These are phyloP conservation scores for Calonectria multiphialidica DNA, from an alignment of 2,329 filamentous ascomycete genomes.

Conservation along the genomic window DNA sequence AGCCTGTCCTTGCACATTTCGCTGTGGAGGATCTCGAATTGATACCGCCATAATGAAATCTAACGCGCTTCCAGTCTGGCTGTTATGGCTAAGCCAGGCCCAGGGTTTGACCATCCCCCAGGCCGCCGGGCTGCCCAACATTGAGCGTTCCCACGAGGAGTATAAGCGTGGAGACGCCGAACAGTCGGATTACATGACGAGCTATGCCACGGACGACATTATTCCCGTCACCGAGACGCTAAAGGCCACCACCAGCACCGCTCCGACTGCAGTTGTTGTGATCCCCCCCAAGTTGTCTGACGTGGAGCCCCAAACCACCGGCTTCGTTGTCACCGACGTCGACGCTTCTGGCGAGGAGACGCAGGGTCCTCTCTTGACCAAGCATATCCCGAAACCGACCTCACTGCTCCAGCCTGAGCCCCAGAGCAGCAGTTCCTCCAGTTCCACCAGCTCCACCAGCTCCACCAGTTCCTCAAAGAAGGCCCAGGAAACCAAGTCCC, in stretches of 20 bases:
- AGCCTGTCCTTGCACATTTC: slow-evolving; percentile 19
- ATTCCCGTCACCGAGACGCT: slow-evolving; percentile 44
- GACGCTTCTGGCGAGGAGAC: slow-evolving; percentile 34
- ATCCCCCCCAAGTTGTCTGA: slow-evolving; percentile 46
- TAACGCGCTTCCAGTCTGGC: slow-evolving; percentile 39
- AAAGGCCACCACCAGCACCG: slow-evolving; percentile 39
- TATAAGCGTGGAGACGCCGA: slow-evolving; percentile 37
- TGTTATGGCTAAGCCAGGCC: slow-evolving; percentile 42
- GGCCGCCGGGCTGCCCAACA: slow-evolving; percentile 12
- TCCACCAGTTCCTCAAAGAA: slow-evolving; percentile 38
- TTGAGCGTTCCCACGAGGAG: slow-evolving; percentile 26
- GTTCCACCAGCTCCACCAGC: too few species aligned
- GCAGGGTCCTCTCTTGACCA: slow-evolving; percentile 42
- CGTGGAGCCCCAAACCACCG: slow-evolving; percentile 47
- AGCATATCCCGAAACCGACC: slow-evolving; percentile 52
- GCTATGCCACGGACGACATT: slow-evolving; percentile 42
- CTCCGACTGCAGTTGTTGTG: slow-evolving; percentile 42
- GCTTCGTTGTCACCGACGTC: slow-evolving; percentile 43
- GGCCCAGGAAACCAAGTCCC: slow-evolving; percentile 24
- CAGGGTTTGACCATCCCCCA: slow-evolving; percentile 38
- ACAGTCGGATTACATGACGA: slow-evolving; percentile 37
- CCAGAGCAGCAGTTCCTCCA: slow-evolving; percentile 32
- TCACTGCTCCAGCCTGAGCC: slow-evolving; percentile 44
- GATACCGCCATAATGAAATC: slow-evolving; percentile 38
- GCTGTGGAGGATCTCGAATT: slow-evolving; percentile 13